Evolutionary conservation across 352 stramenopile species (phyloP), one percentile per base, ranked within the genome.

Genomic region (Globisporangium uncinulatum): DNA sequence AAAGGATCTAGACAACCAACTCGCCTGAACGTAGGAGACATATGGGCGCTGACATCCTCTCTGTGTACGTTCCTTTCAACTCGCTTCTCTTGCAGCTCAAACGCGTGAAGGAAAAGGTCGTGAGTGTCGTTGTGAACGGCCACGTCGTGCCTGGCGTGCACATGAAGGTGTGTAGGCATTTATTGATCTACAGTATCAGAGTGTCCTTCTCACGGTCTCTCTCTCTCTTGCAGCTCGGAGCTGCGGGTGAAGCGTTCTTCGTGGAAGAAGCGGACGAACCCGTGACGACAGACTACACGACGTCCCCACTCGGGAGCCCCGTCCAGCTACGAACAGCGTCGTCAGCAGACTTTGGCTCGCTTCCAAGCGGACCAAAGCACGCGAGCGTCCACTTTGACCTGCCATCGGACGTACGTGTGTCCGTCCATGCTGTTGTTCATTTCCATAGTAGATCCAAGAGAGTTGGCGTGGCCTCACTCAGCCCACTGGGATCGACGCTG

Each of bases 201-300:
- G 15, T 5, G 42, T 19, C 11, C 17, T 24, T 17, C 15, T 29
- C 6, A 21, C 15, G 31, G 29, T 44, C 3, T n/a, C 46, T n/a
- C 24, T 31, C 7, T 6, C 19, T 13, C 21, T 21, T 15, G 20
- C 49, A 91, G 70, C 34, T 94, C 10, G 82, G 74, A 1, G 68
- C 64, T 1, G 73, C 74, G 3, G 84, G 84, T 13, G 80, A 94
- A 50, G 84, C 77, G 6, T 90, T 87, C 68, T 94, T 94, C 57
- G 76, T 92, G 6, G 73, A 89, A 37, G 58, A 73, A 44, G 75
- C 83, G 52, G 60, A 82, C 10, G 65, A 83, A 39, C 73, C 70
- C 1, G 77, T 86, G 17, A 71, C 83, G 19, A 72, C 83, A 2
- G 81, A 88, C 45, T 88, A 89, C 61, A 70, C 59, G 24, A 86